A percentile compares a stretch with the other conserved stretches of the same genome.
Conservation (phyloP, 306 rosid species). For the Casuarina equisetifolia region DNA sequence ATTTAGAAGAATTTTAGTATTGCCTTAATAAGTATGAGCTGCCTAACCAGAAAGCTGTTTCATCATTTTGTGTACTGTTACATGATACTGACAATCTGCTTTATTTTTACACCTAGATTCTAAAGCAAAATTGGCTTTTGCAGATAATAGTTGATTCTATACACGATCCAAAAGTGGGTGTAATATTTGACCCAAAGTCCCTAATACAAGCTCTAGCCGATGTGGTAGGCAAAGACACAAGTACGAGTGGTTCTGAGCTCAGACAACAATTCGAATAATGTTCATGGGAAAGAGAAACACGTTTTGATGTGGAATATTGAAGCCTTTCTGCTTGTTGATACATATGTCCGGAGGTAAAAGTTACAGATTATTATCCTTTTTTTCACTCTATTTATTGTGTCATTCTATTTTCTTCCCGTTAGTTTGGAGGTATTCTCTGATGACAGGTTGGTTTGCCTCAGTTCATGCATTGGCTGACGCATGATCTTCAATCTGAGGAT, state of each 20-base stretch:
- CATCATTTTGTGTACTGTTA: background rate
- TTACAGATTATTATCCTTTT: constrained; percentile 9
- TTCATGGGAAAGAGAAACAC: constrained; percentile 19
- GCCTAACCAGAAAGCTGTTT: background rate
- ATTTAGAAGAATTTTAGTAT: background rate
- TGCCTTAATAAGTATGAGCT: background rate
- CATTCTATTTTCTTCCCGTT: background rate
- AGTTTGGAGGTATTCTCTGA: background rate
- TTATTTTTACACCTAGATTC: background rate
- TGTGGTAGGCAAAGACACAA: constrained; percentile 48
- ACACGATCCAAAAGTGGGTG: constrained; percentile 73
- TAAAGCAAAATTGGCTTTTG: constrained; percentile 24
- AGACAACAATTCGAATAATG: constrained; percentile 19
- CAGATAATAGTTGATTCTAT: constrained; percentile 73
- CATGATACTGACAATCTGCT: background rate
- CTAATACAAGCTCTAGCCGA: constrained; percentile 64
- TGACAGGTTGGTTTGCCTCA: background rate
- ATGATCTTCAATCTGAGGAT: constrained; percentile 6
- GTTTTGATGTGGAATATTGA: constrained; percentile 13
- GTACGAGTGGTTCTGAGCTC: constrained; percentile 32
- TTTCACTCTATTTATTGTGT: background rate
- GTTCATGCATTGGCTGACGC: background rate
- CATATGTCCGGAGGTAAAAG: constrained; percentile 28
- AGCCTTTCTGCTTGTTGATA: constrained; percentile 20
- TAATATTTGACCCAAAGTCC: constrained; percentile 68